These are phyloP conservation scores for Puccinia hordei DNA, from an alignment of 1,284 basidiomycete genomes.

Conservation along the genomic window DNA sequence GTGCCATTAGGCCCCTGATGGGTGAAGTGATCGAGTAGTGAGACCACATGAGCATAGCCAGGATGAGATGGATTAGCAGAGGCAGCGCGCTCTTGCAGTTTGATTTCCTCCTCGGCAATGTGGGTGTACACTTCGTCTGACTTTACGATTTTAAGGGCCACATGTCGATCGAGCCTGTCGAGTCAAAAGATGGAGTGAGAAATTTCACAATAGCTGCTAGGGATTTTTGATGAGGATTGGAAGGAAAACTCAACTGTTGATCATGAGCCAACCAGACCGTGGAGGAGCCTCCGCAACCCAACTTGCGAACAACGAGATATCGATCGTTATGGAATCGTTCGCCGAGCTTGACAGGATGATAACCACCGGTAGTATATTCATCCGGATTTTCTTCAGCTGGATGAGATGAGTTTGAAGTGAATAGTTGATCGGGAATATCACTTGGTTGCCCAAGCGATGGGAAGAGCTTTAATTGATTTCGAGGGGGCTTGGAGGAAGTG, in stretches of 20 bases:
- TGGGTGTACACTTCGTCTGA: slow-evolving; percentile 95
- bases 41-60: slow-evolving; percentile 69
- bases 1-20: slow-evolving; percentile 95
- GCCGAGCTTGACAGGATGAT: slow-evolving; percentile 91
- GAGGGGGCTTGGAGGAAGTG: too few relatives aligned
- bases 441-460: too few relatives aligned
- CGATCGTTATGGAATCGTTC: slow-evolving; percentile 84
- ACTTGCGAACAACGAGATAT: slow-evolving; percentile 88
- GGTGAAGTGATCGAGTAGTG: slow-evolving; percentile 93
- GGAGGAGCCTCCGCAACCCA: slow-evolving; percentile 95
- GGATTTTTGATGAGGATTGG: neutral
- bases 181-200: too few relatives aligned
- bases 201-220: too few relatives aligned
- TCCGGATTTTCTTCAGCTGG: slow-evolving; percentile 60
- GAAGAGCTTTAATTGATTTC: too few relatives aligned
- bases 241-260: slow-evolving; percentile 52
- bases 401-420: too few relatives aligned
- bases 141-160: slow-evolving; percentile 98
- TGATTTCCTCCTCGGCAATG: slow-evolving; percentile 97
- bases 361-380: slow-evolving; percentile 67
- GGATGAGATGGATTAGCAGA: slow-evolving; percentile 69
- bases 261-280: slow-evolving; percentile 61
- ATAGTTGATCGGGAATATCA: too few relatives aligned
- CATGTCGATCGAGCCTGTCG: slow-evolving; percentile 83
- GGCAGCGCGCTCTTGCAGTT: slow-evolving; percentile 91